Conservation (phyloP, 192 early-diverging fungal species). For the Glomus cerebriforme region DNA sequence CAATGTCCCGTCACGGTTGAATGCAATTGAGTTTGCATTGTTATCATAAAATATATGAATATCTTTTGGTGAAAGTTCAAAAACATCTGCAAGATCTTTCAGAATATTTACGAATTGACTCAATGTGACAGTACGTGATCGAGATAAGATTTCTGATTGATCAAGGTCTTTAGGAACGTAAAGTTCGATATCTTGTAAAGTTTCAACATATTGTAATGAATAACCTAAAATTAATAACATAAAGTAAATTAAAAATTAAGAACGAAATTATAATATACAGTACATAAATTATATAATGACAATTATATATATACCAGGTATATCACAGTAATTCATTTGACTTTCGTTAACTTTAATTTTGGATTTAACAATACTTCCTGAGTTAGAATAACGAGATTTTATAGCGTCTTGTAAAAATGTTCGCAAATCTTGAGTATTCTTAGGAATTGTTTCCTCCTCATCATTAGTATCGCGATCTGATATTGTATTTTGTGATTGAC, state of each 20-base stretch:
- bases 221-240: slow-evolving; percentile 31
- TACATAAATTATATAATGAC: too few relatives aligned
- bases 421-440: not conserved
- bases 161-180: too few relatives aligned
- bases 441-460: not conserved
- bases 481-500: too few relatives aligned
- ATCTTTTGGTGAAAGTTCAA: slow-evolving; percentile 54
- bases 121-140: slow-evolving; percentile 41
- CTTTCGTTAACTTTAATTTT: slow-evolving; percentile 39
- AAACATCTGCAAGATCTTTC: too few relatives aligned
- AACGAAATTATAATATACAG: too few relatives aligned
- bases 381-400: slow-evolving; percentile 39
- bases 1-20: too few relatives aligned
- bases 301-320: slow-evolving; percentile 48
- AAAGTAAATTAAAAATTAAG: too few relatives aligned
- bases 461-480: not conserved
- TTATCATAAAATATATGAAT: slow-evolving; percentile 81
- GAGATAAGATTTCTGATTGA: slow-evolving; percentile 42
- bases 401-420: slow-evolving; percentile 29
- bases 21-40: too few relatives aligned
- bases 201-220: slow-evolving; percentile 46
- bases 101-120: slow-evolving; percentile 43
- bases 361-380: slow-evolving; percentile 34
- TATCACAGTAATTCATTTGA: slow-evolving; percentile 52
- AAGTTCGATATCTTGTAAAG: slow-evolving; percentile 38